Evolutionary conservation across 768 basidiomycete species (phyloP), one percentile per base, ranked within the genome.

Genomic region (Boletus bicolor): DNA sequence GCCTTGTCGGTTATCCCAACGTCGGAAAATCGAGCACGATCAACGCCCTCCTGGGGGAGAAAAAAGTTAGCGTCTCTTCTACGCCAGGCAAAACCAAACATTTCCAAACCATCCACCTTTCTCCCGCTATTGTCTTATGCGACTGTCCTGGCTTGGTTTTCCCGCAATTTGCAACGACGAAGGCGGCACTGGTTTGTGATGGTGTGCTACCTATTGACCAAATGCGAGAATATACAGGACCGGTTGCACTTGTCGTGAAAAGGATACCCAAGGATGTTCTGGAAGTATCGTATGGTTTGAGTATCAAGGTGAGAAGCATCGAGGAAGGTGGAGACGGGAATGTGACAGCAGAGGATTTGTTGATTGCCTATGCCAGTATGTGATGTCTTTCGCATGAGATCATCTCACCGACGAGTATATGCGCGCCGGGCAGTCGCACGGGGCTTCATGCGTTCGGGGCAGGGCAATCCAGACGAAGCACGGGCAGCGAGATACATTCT

Each of bases 11-110:
- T 30, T 98, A 99, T 69, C 97, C 97, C 0, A 99, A 99, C 66
- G 96, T 98, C 24, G 97, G 97, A 15, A 99, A 99, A 73, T 98
- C 96, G 0, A 95, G 93, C 57, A 94, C 97, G 6, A 95, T 99
- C 66, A 99, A 99, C 69, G 90, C 96, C 7, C 80, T 99, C 7
- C 79, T 99, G 6, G 97, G 96, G 37, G 89, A 93, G 70, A 96
- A 97, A 77, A 93, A 91, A 79, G 97, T 99, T 59, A 97, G 93
- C 68, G 97, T 99, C 28, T 98, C 96, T 5, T 86, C 96, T 0
- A 99, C 97, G 0, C 97, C 97, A 0, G 97, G 97, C 59, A 91
- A 98, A 75, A 99, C 97, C 14, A 99, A 99, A 69, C 96, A 99
- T 73, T 98, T 98, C 75, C 97, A 99, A 72, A 98, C 97, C 0